These are phyloP conservation scores for Saturnispora sanitii DNA, from an alignment of 805 yeast genomes.

Conservation along the genomic window DNA sequence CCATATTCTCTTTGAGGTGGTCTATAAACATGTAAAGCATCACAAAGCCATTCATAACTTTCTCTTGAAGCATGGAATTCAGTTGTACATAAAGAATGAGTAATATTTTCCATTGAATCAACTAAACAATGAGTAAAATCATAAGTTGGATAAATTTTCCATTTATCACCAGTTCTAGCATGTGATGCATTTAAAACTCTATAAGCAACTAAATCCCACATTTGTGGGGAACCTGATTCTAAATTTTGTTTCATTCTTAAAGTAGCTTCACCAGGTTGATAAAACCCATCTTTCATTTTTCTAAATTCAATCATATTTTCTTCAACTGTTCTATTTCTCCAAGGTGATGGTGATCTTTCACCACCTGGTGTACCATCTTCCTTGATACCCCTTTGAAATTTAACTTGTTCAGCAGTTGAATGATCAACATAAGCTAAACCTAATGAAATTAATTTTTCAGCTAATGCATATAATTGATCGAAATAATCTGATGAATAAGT, in stretches of 20 bases:
- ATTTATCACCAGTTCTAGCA: constrained; percentile 92
- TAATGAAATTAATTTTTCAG: constrained; percentile 63
- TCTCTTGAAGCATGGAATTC: constrained; percentile 89
- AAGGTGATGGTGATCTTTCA: constrained; percentile 72
- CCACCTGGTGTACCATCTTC: constrained; percentile 94
- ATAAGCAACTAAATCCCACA: constrained; percentile 99
- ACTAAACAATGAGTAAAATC: constrained; percentile 99
- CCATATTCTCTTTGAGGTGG: constrained; percentile 99
- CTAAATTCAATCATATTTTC: constrained; percentile 74
- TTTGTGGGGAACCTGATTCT: constrained; percentile 86
- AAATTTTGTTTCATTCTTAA: constrained; percentile 96
- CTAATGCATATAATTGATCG: constrained; percentile 77
- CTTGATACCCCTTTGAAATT: constrained; percentile 80
- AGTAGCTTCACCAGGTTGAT: constrained; percentile 84
- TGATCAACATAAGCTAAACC: constrained; percentile 88
- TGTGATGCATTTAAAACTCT: constrained; percentile 88
- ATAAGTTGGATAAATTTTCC: constrained; percentile 98
- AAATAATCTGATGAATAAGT: constrained; percentile 96
- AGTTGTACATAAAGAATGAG: constrained; percentile 93
- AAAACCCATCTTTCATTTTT: constrained; percentile 84
- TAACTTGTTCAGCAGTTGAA: constrained; percentile 86
- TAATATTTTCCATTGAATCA: constrained; percentile 92
- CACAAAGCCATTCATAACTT: constrained; percentile 98
- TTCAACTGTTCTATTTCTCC: constrained; percentile 63
- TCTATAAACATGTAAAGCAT: constrained; percentile 85